Evolutionary conservation across 768 basidiomycete genomes (phyloP).

Genomic region (Suillus hirtellus): DNA sequence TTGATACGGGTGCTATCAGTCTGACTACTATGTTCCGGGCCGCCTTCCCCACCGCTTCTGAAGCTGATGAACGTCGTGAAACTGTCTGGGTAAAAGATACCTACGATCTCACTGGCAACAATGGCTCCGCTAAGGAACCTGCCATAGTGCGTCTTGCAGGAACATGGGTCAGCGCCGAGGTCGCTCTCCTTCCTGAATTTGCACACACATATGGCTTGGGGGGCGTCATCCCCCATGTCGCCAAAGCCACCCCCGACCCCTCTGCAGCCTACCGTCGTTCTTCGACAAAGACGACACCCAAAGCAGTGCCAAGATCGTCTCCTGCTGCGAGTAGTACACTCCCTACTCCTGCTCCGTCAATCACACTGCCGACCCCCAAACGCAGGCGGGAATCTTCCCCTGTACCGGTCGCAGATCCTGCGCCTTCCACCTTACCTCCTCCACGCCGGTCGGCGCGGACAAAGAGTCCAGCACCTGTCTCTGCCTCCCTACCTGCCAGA

Average conservation of each 20-base stretch:
- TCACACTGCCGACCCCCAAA: slow-evolving; percentile 52
- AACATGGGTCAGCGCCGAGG: slow-evolving; percentile 72
- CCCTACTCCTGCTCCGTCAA: slow-evolving; percentile 37
- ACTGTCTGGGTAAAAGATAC: slow-evolving; percentile 80
- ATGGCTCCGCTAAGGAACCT: slow-evolving; percentile 63
- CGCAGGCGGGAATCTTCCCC: slow-evolving; percentile 65
- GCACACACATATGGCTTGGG: slow-evolving; percentile 67
- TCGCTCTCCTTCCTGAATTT: slow-evolving; percentile 58
- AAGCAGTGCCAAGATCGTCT: slow-evolving; percentile 29
- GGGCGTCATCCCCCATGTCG: slow-evolving; percentile 62
- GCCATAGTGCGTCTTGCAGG: slow-evolving; percentile 79
- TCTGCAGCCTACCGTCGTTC: slow-evolving; percentile 77
- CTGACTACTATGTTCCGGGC: slow-evolving; percentile 97
- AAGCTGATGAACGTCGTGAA: slow-evolving; percentile 77
- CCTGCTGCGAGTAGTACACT: slow-evolving; percentile 31
- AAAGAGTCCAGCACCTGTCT: slow-evolving; percentile 39
- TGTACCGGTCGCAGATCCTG: slow-evolving; percentile 20
- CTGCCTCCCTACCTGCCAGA: slow-evolving; percentile 11
- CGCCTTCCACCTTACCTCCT: slow-evolving; percentile 34
- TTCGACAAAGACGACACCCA: slow-evolving; percentile 38
- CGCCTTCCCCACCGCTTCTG: slow-evolving; percentile 81
- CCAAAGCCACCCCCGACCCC: slow-evolving; percentile 77
- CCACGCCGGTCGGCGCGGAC: slow-evolving; percentile 46
- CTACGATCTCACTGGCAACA: slow-evolving; percentile 77
- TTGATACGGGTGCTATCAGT: slow-evolving; percentile 89